Base-by-base conservation (phyloP, 2,329 filamentous ascomycete genomes). In the Colletotrichum euphorbiae region DNA sequence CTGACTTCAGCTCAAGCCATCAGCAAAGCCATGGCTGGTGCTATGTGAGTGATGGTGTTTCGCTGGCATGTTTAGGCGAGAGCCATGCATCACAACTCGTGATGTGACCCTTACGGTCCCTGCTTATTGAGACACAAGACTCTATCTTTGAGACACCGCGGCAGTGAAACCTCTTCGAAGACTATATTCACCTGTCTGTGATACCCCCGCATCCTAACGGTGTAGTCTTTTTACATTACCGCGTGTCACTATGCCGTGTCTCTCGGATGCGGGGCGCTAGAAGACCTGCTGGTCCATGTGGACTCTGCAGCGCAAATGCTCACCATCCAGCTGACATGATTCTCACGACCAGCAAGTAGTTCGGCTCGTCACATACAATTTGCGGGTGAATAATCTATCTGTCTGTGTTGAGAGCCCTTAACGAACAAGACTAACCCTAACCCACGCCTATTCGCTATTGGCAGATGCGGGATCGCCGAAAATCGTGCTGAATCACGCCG, bases 371-470 rank as follows among this genome's bases (percentile, higher is more conserved):
- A 46, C 42, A 58, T 57, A 38, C 54, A 43, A 19, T 15, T 13
- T 3, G 38, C 24, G 57, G 48, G 36, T 36, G 46, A 48, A 33
- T 13, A 33, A 17, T 54, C 15, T 31, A 17, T 54, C 15, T 31
- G 17, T 13, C 55, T 19, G 19, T 17, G 19, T 15, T 12, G 11
- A 36, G 36, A 28, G 62, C 21, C 19, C 62, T 61, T n/a, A 3
- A 50, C 21, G n/a, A 38, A 46, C n/a, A 21, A 62, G 58, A 63
- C 63, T 63, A 62, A 56, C 28, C 17, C 63, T 63, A 62, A 56
- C 28, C 17, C 19, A 50, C 17, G 9, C 28, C 24, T 33, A 43
- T 28, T 24, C 4, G 24, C 9, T 12, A 11, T 38, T 11, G 13
- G 52, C 17, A n/a, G 3, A 36, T 7, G 24, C 36, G 36, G 1